Base-by-base conservation (phyloP, 163 green algal species). In the Scenedesmus sp. region DNA sequence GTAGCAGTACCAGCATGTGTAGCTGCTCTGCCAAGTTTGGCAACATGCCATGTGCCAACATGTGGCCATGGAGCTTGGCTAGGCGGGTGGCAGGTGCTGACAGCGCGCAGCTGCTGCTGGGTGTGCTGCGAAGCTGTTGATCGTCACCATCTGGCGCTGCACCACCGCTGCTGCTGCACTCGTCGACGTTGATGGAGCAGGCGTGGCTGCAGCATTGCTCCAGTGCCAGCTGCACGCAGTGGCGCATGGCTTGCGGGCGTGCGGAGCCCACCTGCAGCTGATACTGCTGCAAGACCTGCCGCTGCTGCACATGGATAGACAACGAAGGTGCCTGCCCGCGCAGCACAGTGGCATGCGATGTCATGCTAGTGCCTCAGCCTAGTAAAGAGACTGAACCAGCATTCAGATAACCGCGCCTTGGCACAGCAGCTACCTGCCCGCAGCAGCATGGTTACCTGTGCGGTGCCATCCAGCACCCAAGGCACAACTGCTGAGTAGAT, bases 401-500 rank as follows among this genome's bases (percentile, higher is more conserved):
- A 35, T 16, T 9, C 78, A 16, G 43, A 35, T n/a, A 24, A n/a
- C 4, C 40, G 22, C 40, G 40, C 37, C 20, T 33, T 22, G 12
- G n/a, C 4, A 56, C 81, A 40, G 16, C 2, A 46, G n/a, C 12
- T 22, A 30, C 15, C 44, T 53, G 44, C 30, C 81, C 35, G 44
- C 42, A 35, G 49, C 49, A 26, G 42, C 42, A 30, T 4, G 4
- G 30, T 81, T 18, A 80, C 56, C 40, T 86, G 56, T 24, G 24
- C 26, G 33, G 16, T 26, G 24, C n/a, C 18, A 16, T 80, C 53
- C 35, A 86, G 56, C 37, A 87, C 49, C 87, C 87, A 91, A 10
- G 87, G 87, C 35, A 91, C 87, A 56, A 91, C 35, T 12, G 87
- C 87, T 33, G 78, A 87, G n/a, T 91, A 91, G 20, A 82, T 13